Base-by-base conservation (phyloP, 2,329 filamentous ascomycete species). In the Fusarium domesticum region DNA sequence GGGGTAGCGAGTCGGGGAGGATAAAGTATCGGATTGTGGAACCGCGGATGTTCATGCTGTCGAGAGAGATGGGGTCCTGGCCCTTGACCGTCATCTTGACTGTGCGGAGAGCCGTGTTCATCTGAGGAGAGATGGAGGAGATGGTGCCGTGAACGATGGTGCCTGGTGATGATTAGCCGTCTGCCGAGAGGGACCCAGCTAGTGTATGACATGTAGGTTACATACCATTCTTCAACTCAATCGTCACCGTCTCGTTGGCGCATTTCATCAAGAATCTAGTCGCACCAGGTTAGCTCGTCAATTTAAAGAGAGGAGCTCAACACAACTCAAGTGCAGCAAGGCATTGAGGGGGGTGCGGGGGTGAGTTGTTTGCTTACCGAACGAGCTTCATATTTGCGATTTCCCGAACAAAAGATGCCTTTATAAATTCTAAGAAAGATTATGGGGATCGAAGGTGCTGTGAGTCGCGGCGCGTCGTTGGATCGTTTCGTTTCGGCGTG, bases 241-340 rank as follows among this genome's bases (percentile, higher is more conserved):
- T 88, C 35, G 92, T 97, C 63, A 97, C 93, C 63, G 93, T 96
- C 76, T 98, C 93, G 71, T 96, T 97, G 71, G 88, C 84, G 72
- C 92, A 97, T 78, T 98, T 98, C 92, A 97, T 97, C 61, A 98
- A 78, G 71, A 98, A 98, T 69, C 93, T 97, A 70, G 47, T 50
- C 42, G 53, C 49, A 39, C 12, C 46, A 35, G 40, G 58, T 65
- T 55, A 65, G 62, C 42, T 35, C 52, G 49, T 35, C 51, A 36
- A 39, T 55, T 49, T 35, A 40, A 41, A 39, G 42, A 39, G 42
- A 38, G 37, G 47, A 50, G 53, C 53, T 55, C 48, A 56, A 50
- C 52, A 53, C 39, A 42, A 47, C 48, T 36, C 43, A 50, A 43
- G 45, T 45, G 47, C 45, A 50, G 33, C 32, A 39, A 40, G 39